A percentile compares a stretch with the other conserved stretches of the same genome.
phyloP scores from a whole-genome alignment of 2,329 filamentous ascomycete species.

The Diaporthe sp. region DNA sequence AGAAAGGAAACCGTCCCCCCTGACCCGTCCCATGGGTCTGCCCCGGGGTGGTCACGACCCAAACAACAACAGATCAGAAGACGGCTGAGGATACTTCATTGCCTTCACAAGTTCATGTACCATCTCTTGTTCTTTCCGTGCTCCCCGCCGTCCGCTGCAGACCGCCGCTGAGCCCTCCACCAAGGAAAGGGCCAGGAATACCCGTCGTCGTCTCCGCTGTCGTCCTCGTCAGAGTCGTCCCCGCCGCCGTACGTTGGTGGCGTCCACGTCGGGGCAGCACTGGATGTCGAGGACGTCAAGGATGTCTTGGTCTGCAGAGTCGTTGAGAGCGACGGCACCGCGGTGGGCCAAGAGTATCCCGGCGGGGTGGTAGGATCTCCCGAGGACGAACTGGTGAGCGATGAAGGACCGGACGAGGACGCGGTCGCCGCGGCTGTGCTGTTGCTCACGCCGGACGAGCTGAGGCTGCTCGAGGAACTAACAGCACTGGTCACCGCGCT shows the following conservation, averaged over 20 bases:
- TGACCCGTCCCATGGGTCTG: neutral
- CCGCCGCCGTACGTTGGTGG: constrained; percentile 33
- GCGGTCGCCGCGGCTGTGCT: constrained; percentile 20
- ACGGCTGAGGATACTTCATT: neutral
- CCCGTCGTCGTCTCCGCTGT: constrained; percentile 8
- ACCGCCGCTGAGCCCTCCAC: neutral
- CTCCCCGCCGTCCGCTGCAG: neutral
- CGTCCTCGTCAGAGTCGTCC: constrained; percentile 4
- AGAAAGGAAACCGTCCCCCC: constrained; percentile 33
- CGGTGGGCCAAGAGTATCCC: constrained; percentile 22
- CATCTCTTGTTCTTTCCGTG: constrained; percentile 18
- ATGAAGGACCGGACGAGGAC: neutral
- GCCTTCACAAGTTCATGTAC: constrained; percentile 28
- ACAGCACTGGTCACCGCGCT: constrained; percentile 7
- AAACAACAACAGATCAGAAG: neutral
- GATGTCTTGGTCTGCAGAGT: constrained; percentile 31
- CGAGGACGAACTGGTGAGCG: constrained; percentile 5
- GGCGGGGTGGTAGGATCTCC: neutral
- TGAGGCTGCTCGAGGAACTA: neutral
- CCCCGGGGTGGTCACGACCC: neutral
- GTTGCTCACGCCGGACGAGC: constrained; percentile 19
- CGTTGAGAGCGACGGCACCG: constrained; percentile 27
- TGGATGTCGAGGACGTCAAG: constrained; percentile 1
- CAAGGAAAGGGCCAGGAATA: constrained; percentile 6
- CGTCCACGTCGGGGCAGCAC: constrained; percentile 13